Base-by-base conservation (phyloP, 371 early-diverging fungal species). In the Actinomucor elegans region DNA sequence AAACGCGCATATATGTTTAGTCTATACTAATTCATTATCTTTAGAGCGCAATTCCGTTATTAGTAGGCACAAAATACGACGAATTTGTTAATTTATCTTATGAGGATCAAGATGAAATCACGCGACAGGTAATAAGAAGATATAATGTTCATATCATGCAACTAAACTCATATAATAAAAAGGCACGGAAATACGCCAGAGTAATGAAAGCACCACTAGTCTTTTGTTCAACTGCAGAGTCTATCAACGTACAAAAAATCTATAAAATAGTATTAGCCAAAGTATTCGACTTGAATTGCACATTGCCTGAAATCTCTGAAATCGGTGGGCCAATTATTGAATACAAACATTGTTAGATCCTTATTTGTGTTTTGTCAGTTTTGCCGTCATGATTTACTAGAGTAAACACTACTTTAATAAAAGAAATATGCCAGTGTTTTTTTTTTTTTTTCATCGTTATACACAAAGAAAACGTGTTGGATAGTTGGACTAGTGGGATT, bases 61-160 rank as follows among this genome's bases (percentile, higher is more conserved):
- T 97, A 31, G 87, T 97, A 23, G 97, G 97, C n/a, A 97, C 97
- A 27, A 97, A 97, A 70, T 97, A 96, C 63, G 97, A 97, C 57
- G 86, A 90, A 58, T 97, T 97, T 71, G 87, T 89, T 2, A 80
- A 81, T 29, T 83, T 89, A 53, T 75, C 92, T 26, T 71, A 76
- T 27, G 90, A 90, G 52, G 94, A 97, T 59, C 94, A 95, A 69
- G 90, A 93, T 47, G 92, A 94, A 32, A 89, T 97, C 35, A 94
- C 96, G 18, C 88, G 86, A 64, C 94, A 94, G 80, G 93, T 86
- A 73, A n/a, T n/a, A n/a, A n/a, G n/a, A n/a, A n/a, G n/a, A n/a
- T n/a, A n/a, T n/a, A 44, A 26, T 5, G 45, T 17, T 24, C 23
- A 5, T 21, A 24, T 21, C 11, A 47, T 43, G 9, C 29, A 48